A percentile compares a stretch with the other conserved stretches of the same genome.
phyloP scores from a whole-genome alignment of 2,329 filamentous ascomycete species.

The Neospermospora avenae region DNA sequence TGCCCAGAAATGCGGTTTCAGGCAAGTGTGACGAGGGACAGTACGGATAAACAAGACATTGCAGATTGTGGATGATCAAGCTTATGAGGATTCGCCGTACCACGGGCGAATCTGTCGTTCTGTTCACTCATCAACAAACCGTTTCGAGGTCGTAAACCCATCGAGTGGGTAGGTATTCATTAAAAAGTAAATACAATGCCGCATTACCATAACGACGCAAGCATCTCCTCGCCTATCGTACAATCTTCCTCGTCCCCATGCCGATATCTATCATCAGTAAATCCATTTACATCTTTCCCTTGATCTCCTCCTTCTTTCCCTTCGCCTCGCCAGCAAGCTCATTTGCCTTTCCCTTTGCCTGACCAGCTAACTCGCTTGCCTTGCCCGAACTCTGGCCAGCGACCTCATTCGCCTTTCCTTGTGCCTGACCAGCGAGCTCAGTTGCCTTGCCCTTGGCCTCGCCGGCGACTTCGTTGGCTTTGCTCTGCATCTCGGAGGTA shows the following conservation, averaged over 20 bases:
- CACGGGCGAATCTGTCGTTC: too few relatives aligned
- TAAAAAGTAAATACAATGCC: background rate
- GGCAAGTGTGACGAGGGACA: too few relatives aligned
- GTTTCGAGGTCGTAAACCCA: background rate
- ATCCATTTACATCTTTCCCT: slow-evolving; percentile 34
- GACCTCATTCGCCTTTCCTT: too few relatives aligned
- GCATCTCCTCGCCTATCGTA: background rate
- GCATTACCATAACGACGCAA: background rate
- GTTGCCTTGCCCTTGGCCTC: too few relatives aligned
- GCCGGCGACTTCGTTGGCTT: too few relatives aligned
- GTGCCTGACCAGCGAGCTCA: too few relatives aligned
- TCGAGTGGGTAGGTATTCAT: background rate
- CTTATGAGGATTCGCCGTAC: too few relatives aligned
- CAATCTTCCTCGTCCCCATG: background rate
- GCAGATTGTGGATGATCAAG: too few relatives aligned
- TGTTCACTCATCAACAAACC: background rate
- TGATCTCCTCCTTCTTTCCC: slow-evolving; percentile 38
- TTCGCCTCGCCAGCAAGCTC: slow-evolving; percentile 41
- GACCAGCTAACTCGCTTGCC: slow-evolving; percentile 39
- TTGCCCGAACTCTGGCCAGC: too few relatives aligned
- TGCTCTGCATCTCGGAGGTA: too few relatives aligned
- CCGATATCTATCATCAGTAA: background rate
- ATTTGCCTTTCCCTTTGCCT: slow-evolving; percentile 37
- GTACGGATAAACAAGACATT: too few relatives aligned
- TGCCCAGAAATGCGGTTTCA: too few relatives aligned